These are phyloP conservation scores for Litchi chinensis DNA, from an alignment of 345 rosid species.

Conservation along the genomic window DNA sequence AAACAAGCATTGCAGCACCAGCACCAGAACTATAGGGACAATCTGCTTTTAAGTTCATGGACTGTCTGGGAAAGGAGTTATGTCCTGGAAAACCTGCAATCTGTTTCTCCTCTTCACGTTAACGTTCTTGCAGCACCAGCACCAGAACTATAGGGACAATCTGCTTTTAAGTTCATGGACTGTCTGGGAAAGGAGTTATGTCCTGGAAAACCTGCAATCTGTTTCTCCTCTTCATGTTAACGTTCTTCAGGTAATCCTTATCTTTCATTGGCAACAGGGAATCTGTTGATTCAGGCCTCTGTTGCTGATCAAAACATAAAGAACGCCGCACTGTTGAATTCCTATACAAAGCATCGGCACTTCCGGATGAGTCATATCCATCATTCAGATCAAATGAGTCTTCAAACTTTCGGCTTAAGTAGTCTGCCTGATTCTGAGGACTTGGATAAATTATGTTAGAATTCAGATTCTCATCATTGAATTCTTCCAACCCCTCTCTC, in stretches of 20 bases:
- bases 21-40: not conserved
- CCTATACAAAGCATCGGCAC: conserved; percentile 15
- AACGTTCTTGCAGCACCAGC: too few species aligned
- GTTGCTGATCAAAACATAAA: conserved; percentile 31
- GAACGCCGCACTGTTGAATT: conserved; percentile 30
- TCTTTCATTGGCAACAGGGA: too few species aligned
- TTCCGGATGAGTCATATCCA: conserved; percentile 15
- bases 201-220: conserved; percentile 60
- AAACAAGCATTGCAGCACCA: not conserved
- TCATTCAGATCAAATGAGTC: conserved; percentile 27
- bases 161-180: conserved; percentile 28
- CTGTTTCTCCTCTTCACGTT: conserved; percentile 34
- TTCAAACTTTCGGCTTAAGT: conserved; percentile 29
- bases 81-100: conserved; percentile 58
- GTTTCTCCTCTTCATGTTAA: conserved; percentile 26
- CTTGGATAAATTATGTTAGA: conserved; percentile 34
- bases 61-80: conserved; percentile 48
- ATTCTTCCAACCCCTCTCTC: conserved; percentile 17
- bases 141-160: too few species aligned
- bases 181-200: conserved; percentile 48
- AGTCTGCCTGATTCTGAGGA: conserved; percentile 26
- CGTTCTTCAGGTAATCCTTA: not conserved
- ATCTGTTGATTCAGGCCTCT: not conserved
- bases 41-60: conserved; percentile 23
- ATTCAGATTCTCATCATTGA: conserved; percentile 45